phyloP scores from a whole-genome alignment of 2,329 filamentous ascomycete species.

The Cryphonectria japonica region DNA sequence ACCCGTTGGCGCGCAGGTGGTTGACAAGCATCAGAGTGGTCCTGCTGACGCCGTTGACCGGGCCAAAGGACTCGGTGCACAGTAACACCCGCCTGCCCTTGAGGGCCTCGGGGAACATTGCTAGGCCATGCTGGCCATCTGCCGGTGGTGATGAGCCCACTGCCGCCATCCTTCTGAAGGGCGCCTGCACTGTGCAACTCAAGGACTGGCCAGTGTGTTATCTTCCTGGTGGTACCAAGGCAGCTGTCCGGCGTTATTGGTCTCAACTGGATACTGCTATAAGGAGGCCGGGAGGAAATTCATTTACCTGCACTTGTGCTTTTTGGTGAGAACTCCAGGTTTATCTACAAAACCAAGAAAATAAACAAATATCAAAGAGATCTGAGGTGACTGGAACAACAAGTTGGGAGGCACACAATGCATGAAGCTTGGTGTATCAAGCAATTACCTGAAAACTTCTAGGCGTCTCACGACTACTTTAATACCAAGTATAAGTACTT shows the following conservation, averaged over 20 bases:
- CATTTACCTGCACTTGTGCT: not conserved
- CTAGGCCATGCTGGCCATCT: conserved; percentile 42
- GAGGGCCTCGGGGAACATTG: conserved; percentile 53
- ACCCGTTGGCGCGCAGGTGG: conserved; percentile 67
- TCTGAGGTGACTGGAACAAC: too few species aligned
- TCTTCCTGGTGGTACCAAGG: not conserved
- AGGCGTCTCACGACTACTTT: too few species aligned
- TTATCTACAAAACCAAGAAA: too few species aligned
- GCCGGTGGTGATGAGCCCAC: not conserved
- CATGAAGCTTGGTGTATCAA: too few species aligned
- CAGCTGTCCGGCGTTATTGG: not conserved
- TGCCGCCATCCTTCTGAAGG: not conserved
- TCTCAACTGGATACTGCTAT: not conserved
- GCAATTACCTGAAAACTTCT: not conserved
- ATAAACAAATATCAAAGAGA: too few species aligned
- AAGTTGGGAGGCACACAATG: too few species aligned
- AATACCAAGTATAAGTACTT: not conserved
- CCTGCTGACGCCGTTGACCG: conserved; percentile 73
- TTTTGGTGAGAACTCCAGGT: too few species aligned
- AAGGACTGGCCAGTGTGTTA: not conserved
- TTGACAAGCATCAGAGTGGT: conserved; percentile 72
- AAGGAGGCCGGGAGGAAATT: not conserved
- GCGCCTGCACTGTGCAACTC: not conserved
- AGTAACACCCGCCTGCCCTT: conserved; percentile 65
- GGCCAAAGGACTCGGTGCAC: conserved; percentile 72